Base-by-base conservation (phyloP, 2,329 filamentous ascomycete species). In the Zymoseptoria pseudotritici region DNA sequence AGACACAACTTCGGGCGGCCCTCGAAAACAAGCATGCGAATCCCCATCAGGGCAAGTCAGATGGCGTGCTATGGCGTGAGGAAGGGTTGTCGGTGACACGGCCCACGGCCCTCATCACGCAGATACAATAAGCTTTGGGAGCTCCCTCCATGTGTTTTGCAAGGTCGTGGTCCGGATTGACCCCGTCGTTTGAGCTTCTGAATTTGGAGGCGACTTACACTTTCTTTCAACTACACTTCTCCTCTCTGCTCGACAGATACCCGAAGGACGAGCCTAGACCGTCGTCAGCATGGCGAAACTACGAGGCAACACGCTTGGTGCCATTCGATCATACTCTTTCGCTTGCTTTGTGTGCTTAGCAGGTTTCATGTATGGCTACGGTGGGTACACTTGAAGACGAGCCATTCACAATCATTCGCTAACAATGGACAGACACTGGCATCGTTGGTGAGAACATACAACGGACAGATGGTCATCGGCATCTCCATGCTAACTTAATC, bases 351-450 rank as follows among this genome's bases (percentile, higher is more conserved):
- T 67, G 55, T 67, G 66, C 55, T 59, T 60, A 0, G 63, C 66
- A 13, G 66, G 66, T 2, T 67, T 67, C 55, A 55, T 67, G 10
- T 71, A 68, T 63, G 77, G 76, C 46, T 79, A 79, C 64, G 76
- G 36, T 46, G 7, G 36, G 36, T 46, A 6, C 7, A 4, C 17
- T 46, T 2, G 36, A 42, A 42, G 36, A 42, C 17, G 11, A 22
- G 36, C 36, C 6, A 42, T 4, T 5, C 11, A 42, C 11, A 5
- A 3, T 4, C 36, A 42, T 17, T 42, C 36, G 36, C 36, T 46
- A 11, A 46, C 36, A 5, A 46, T n/a, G 36, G 17, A 1, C 36
- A 46, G 36, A 79, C 59, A 75, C 72, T 49, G 77, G 77, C 59
- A 78, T 78, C 62, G 70, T 64, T 64, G 67, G 56, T 63, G 42